Evolutionary conservation across 768 basidiomycete species (phyloP), one percentile per base, ranked within the genome.

Genomic region (Cubamyces lactineus): DNA sequence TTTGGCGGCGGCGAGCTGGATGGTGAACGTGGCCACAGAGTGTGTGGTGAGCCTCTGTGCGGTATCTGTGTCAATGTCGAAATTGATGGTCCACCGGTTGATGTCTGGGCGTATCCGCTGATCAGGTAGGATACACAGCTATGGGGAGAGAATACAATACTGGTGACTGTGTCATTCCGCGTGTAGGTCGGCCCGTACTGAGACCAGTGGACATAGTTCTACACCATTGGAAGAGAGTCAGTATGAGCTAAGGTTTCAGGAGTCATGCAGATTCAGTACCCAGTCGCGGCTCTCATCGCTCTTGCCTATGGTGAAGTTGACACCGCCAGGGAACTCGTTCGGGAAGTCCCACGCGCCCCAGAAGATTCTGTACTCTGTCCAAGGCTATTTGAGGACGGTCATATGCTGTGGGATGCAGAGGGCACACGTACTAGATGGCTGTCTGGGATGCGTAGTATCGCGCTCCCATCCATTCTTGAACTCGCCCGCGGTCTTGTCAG

Each of bases 301-400:
- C 34, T 59, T 41, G 24, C 72, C 72, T 46, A 73, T 55, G 0
- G 72, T 73, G 46, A 72, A 73, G 56, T 73, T 73, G 1, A 72
- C 72, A 23, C 72, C 72, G 2, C 57, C 57, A 2, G 72, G 72
- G 53, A 73, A 73, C 38, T 73, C 67, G 8, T 62, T 68, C 13
- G 68, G 68, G 55, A 70, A 73, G 51, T 72, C 70, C 69, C 69
- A 73, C 8, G 72, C 70, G n/a, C 72, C 72, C 70, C 70, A 73
- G 62, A 53, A 67, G 15, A 64, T 67, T 3, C 54, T 55, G n/a
- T 63, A 69, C 64, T 66, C 64, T 68, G 63, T 61, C 5, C 55
- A 54, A 30, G 3, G n/a, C 7, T 15, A 26, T 16, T 47, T 15
- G 26, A 17, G 52, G 12, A 24, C 2, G 7, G 24, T 1, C 3